Percentiles rank a stretch among this genome's conserved stretches.
phyloP scores from a whole-genome alignment of 805 yeast species.

The Kazachstania kunashirensis region DNA sequence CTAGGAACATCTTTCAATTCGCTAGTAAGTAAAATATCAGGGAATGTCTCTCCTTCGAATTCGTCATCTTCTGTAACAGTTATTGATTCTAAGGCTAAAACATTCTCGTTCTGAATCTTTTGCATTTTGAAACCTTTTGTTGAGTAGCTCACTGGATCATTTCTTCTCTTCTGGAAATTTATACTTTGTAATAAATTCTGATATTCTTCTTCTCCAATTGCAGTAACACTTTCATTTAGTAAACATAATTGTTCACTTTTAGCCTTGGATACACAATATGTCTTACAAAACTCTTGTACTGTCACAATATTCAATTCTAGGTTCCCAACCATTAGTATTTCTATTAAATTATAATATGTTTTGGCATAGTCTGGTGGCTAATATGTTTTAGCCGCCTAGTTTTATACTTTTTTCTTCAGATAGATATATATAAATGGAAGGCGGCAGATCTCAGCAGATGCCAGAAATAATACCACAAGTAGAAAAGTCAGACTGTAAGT shows the following conservation, averaged over 20 bases:
- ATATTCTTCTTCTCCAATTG: conserved; percentile 7
- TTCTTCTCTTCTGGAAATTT: not conserved
- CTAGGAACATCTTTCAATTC: not conserved
- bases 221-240: conserved; percentile 5
- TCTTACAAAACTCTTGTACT: conserved; percentile 3
- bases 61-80: not conserved
- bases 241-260: conserved; percentile 5
- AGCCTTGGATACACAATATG: conserved; percentile 3
- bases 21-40: not conserved
- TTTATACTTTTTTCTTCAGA: too few relatives aligned
- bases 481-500: too few relatives aligned
- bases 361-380: too few relatives aligned
- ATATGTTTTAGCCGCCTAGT: too few relatives aligned
- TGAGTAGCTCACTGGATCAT: not conserved
- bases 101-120: too few relatives aligned
- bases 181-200: not conserved
- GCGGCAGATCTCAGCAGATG: too few relatives aligned
- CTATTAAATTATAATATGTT: too few relatives aligned
- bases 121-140: too few relatives aligned
- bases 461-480: too few relatives aligned
- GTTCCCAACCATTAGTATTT: not conserved
- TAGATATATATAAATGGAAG: too few relatives aligned
- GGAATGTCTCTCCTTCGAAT: conserved; percentile 8
- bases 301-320: conserved; percentile 1
- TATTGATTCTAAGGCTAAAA: too few relatives aligned